Conservation (phyloP, 768 basidiomycete species). For the Nidularia sp. region DNA sequence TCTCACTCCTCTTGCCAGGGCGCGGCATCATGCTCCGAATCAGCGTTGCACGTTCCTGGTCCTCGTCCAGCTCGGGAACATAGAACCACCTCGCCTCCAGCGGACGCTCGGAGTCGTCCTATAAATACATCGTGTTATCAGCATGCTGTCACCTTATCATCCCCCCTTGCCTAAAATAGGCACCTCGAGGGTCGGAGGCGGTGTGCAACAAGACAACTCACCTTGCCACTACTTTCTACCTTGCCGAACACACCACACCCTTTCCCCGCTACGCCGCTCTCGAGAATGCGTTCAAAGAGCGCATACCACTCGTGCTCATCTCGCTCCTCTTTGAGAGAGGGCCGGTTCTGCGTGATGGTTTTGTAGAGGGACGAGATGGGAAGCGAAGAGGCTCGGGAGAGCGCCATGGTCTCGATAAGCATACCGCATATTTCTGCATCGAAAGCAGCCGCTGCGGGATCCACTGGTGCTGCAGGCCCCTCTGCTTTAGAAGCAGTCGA, state of each 20-base stretch:
- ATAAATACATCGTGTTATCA: constrained; percentile 5
- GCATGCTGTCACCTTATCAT: neutral
- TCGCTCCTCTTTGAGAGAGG: constrained; percentile 39
- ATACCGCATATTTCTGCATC: constrained; percentile 55
- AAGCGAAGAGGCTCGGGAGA: constrained; percentile 67
- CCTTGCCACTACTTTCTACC: constrained; percentile 63
- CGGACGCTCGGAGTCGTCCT: constrained; percentile 47
- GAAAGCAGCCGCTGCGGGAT: constrained; percentile 15
- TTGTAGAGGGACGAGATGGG: constrained; percentile 50
- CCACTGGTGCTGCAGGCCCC: constrained; percentile 3
- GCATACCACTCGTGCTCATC: constrained; percentile 43
- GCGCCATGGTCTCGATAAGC: constrained; percentile 67
- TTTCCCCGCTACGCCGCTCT: constrained; percentile 25
- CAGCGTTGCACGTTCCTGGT: constrained; percentile 64
- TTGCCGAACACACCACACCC: constrained; percentile 62
- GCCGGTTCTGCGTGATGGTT: constrained; percentile 48
- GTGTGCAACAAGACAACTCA: constrained; percentile 16
- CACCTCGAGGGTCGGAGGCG: neutral
- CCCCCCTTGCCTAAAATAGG: neutral
- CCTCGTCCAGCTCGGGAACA: constrained; percentile 66
- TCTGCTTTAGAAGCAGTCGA: neutral
- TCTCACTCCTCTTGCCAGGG: constrained; percentile 67
- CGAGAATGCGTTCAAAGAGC: constrained; percentile 47
- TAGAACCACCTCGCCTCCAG: constrained; percentile 75
- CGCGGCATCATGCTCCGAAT: constrained; percentile 74